These are phyloP conservation scores for Bipolaris bicolor DNA, from an alignment of 2,329 filamentous ascomycete species.

Conservation along the genomic window DNA sequence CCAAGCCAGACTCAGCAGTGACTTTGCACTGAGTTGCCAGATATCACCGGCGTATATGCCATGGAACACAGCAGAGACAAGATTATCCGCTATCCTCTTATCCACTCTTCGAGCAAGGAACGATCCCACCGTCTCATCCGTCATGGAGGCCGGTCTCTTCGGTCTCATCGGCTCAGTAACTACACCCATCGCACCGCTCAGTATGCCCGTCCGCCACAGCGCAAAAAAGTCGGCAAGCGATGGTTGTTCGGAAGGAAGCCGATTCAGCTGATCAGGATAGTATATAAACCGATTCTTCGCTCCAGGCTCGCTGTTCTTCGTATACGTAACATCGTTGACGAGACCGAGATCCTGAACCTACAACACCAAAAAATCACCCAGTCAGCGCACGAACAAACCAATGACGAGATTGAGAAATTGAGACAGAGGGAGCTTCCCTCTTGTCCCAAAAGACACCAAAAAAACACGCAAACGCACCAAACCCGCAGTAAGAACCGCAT, in stretches of 20 bases:
- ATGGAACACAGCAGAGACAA: slow-evolving; percentile 77
- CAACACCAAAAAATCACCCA: slow-evolving; percentile 16
- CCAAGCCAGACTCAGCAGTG: slow-evolving; percentile 61
- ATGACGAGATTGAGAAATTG: no score
- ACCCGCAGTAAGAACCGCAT: slow-evolving; percentile 71
- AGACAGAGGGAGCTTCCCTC: no score
- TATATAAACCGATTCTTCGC: slow-evolving; percentile 78
- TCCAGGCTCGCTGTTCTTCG: slow-evolving; percentile 57
- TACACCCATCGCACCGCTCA: slow-evolving; percentile 54
- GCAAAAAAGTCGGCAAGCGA: slow-evolving; percentile 39
- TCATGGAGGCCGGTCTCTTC: slow-evolving; percentile 43
- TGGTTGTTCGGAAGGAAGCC: slow-evolving; percentile 28
- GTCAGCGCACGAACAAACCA: slow-evolving; percentile 11
- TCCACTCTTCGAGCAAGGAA: slow-evolving; percentile 66
- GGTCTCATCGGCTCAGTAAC: slow-evolving; percentile 48
- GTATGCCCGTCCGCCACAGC: slow-evolving; percentile 61
- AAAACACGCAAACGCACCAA: slow-evolving; percentile 61
- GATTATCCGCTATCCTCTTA: slow-evolving; percentile 67
- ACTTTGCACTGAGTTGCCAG: slow-evolving; percentile 75
- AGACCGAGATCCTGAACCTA: slow-evolving; percentile 66
- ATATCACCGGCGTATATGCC: slow-evolving; percentile 94
- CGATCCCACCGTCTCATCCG: slow-evolving; percentile 74
- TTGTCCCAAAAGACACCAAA: not conserved
- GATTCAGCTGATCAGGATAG: slow-evolving; percentile 82
- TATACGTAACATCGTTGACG: slow-evolving; percentile 62